Conservation (phyloP, 257 asterid genomes). For the Schizonepeta tenuifolia region DNA sequence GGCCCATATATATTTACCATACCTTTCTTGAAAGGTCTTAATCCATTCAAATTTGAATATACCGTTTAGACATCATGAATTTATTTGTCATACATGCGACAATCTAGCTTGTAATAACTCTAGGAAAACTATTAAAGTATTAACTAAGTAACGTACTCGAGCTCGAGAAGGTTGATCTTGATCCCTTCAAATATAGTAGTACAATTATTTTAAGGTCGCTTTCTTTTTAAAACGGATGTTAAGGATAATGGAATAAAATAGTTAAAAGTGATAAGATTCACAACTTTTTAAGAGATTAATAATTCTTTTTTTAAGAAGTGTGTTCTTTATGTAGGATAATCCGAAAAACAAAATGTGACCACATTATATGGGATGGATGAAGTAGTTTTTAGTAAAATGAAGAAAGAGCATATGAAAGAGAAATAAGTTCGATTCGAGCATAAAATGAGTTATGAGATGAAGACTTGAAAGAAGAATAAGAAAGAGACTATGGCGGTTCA, state of each 20-base stretch:
- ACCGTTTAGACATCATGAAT: not conserved
- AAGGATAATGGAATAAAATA: too few species aligned
- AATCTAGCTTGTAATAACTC: not conserved
- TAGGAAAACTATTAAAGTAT: too few species aligned
- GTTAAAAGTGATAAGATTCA: too few species aligned
- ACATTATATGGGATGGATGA: too few species aligned
- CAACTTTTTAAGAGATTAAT: too few species aligned
- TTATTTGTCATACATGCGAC: not conserved
- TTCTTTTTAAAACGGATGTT: too few species aligned
- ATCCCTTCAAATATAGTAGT: too few species aligned
- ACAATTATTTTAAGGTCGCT: too few species aligned
- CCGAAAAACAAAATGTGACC: too few species aligned
- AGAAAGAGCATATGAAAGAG: not conserved
- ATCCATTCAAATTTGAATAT: conserved; percentile 10
- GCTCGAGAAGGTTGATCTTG: not conserved
- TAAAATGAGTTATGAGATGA: not conserved
- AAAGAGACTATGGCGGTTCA: conserved; percentile 7
- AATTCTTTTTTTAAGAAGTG: too few species aligned
- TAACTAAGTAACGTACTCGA: not conserved
- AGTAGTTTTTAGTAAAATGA: too few species aligned
- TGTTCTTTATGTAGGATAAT: too few species aligned
- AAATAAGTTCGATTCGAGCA: not conserved
- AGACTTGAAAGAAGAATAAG: conserved; percentile 8
- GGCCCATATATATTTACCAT: conserved; percentile 15
- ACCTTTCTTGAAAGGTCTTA: conserved; percentile 6